Evolutionary conservation across 257 asterid genomes (phyloP).

Genomic region (Paulownia fortunei): DNA sequence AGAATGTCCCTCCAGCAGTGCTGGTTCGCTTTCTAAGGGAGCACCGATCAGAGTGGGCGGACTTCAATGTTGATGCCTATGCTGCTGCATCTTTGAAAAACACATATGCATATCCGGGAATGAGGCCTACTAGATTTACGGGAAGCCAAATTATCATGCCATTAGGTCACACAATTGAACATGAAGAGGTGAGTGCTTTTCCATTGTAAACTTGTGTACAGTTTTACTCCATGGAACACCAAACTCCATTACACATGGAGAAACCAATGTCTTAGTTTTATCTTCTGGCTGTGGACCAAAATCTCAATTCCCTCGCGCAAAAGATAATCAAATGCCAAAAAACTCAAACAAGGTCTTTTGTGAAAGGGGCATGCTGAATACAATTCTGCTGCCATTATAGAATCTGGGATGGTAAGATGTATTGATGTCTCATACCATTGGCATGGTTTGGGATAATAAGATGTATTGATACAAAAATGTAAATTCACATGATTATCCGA

Average conservation of each 20-base stretch:
- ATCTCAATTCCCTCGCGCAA: too few relatives aligned
- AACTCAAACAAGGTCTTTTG: too few relatives aligned
- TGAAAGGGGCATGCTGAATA: too few relatives aligned
- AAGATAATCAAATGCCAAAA: too few relatives aligned
- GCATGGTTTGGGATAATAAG: too few relatives aligned
- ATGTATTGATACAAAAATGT: too few relatives aligned
- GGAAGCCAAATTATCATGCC: constrained; percentile 98
- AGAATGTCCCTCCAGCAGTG: constrained; percentile 94
- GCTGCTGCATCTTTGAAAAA: constrained; percentile 79
- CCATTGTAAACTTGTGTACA: neutral
- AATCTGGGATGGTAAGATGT: too few relatives aligned
- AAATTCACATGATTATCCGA: too few relatives aligned
- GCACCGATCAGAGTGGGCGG: constrained; percentile 99
- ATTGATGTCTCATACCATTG: too few relatives aligned
- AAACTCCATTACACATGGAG: neutral
- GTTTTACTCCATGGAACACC: neutral
- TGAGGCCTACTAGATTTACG: constrained; percentile 88
- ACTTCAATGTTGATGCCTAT: constrained; percentile 89
- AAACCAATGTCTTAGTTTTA: neutral
- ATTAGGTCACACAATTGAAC: constrained; percentile 90
- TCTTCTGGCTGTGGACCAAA: neutral
- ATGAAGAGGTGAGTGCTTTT: constrained; percentile 76
- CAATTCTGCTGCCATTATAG: too few relatives aligned
- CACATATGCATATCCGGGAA: constrained; percentile 78
- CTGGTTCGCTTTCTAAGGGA: constrained; percentile 92